Base-by-base conservation (phyloP, 2,329 filamentous ascomycete genomes). In the Diaporthe capsici region DNA sequence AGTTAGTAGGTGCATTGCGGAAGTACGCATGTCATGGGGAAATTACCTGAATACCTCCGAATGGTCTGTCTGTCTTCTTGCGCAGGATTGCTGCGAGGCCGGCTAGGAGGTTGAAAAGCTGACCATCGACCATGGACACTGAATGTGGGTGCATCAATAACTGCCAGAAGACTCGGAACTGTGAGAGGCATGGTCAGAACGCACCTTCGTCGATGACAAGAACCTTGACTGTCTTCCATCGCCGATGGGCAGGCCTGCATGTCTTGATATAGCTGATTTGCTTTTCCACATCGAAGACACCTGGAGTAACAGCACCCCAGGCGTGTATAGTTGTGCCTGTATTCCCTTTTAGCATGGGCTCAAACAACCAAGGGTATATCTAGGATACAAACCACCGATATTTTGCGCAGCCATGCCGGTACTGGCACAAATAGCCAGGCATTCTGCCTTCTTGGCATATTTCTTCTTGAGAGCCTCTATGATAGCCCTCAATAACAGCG, bases 51-150 rank as follows among this genome's bases (percentile, higher is more conserved):
- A 95, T 94, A 3, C 93, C 93, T 60, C 93, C 93, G 81, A 95
- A 95, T 0, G 93, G 92, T 25, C 91, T 86, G 22, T 91, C 92
- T 34, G 79, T 94, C 94, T 80, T 93, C 94, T 74, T 92, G 87
- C 76, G 95, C 88, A 37, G 86, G 87, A 74, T 93, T 87, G 10
- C 20, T 17, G 93, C 92, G 77, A 95, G 90, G 67, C 90, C 88
- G 81, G 95, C 93, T 12, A 95, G 87, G 81, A 95, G 95, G 84
- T 95, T 93, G 79, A 94, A 95, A 2, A 95, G 86, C 73, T 94
- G 92, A 1, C 92, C 93, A 80, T 95, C 93, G 9, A 95, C 92
- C 93, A 95, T 95, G 1, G 93, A 95, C 5, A 95, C 91, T 82
- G 39, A 22, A 3, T 22, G 2, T 2, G 0, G 1, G 10, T 25